Base-by-base conservation (phyloP, 1,284 basidiomycete species). In the Cryptococcus neoformans region DNA sequence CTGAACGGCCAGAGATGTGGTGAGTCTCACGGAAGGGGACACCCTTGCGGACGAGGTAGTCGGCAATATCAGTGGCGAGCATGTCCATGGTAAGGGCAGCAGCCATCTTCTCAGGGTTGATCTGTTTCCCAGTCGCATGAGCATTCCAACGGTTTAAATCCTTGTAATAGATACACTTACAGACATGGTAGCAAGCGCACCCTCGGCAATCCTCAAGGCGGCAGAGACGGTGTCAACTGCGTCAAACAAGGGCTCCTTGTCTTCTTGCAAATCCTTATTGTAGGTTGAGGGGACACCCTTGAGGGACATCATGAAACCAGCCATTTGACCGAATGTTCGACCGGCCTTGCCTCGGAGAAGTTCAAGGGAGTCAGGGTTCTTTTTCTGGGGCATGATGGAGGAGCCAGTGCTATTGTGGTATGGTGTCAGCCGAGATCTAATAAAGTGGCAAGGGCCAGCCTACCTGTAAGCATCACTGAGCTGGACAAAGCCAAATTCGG, bases 331-430 rank as follows among this genome's bases (percentile, higher is more conserved):
- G 78, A 97, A 96, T 44, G 96, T 83, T 47, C 95, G 87, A 9
- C 95, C 95, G 36, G 88, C 85, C 79, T 99, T 99, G 64, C 95
- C 95, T 60, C 95, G 87, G 55, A 99, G 82, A 28, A 99, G 82
- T 76, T 99, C 95, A 49, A 96, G 80, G 28, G 92, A 96, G 77
- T 98, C 94, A 28, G 95, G 92, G 77, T 99, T 99, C 81, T 99
- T 98, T 82, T 99, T 98, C 75, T 99, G 95, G 2, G 95, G 95
- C 95, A 99, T 99, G 75, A 99, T 98, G 62, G 93, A 97, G 44
- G 94, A 97, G 10, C 95, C 95, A 38, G 95, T 99, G 74, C 92
- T 94, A 59, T 10, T 35, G n/a, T n/a, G 36, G 8, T 21, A 10
- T n/a, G 46, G n/a, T 9, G 10, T 51, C 44, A 54, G 55, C 54